Evolutionary conservation across 768 basidiomycete species (phyloP).

Genomic region (Pleurotus tuber-regium): DNA sequence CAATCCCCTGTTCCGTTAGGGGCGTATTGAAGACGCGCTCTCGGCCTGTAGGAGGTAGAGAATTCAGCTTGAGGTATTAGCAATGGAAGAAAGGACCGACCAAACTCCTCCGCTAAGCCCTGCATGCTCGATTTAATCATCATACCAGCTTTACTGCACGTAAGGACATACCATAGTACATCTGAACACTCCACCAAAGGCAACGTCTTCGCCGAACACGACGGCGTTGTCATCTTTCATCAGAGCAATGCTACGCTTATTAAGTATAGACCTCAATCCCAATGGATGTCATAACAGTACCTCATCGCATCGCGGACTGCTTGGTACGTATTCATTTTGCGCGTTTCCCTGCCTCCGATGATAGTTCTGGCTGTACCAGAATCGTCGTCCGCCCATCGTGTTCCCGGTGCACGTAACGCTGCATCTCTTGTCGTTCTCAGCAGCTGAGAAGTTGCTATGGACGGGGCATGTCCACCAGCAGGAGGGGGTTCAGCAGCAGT

Average conservation of each 20-base stretch:
- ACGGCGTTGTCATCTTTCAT: conserved; percentile 84
- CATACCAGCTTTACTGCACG: neutral
- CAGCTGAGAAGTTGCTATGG: conserved; percentile 66
- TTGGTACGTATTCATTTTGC: conserved; percentile 96
- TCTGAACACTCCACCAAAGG: conserved; percentile 92
- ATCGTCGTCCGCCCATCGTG: conserved; percentile 70
- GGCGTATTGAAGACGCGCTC: conserved; percentile 97
- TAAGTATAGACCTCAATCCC: neutral
- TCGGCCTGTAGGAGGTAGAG: conserved; percentile 47
- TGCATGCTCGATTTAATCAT: conserved; percentile 23
- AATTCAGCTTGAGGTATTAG: neutral
- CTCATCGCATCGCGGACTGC: conserved; percentile 89
- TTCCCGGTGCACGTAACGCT: conserved; percentile 68
- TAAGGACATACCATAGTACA: conserved; percentile 75
- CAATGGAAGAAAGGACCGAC: conserved; percentile 36
- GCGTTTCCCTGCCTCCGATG: conserved; percentile 77
- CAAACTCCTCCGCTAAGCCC: conserved; percentile 93
- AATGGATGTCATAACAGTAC: conserved; percentile 31
- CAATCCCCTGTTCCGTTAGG: conserved; percentile 89
- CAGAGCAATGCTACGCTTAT: conserved; percentile 64
- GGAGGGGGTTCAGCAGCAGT: conserved; percentile 63
- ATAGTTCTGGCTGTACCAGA: conserved; percentile 38
- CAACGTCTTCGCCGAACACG: conserved; percentile 90
- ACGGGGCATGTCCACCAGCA: conserved; percentile 74
- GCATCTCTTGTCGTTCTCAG: conserved; percentile 65